Evolutionary conservation across 2,329 filamentous ascomycete species (phyloP).

Genomic region (Exophiala alcalophila): DNA sequence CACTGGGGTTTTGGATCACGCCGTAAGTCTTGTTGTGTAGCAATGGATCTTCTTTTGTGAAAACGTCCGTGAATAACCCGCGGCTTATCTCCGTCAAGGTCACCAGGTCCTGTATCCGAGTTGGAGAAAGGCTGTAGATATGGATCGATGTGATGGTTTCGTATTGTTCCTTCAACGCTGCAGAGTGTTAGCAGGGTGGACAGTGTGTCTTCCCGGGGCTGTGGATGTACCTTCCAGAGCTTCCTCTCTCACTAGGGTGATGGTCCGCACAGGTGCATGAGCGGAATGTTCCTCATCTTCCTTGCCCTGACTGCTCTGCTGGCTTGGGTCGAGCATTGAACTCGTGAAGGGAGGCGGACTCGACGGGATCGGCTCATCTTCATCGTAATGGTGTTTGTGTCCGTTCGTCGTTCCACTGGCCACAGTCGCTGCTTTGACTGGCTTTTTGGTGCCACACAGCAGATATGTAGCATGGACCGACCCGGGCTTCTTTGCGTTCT

Average conservation of each 20-base stretch:
- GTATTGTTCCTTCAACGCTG: constrained; percentile 67
- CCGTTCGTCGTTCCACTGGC: constrained; percentile 19
- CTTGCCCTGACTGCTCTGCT: constrained; percentile 57
- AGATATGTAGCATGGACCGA: constrained; percentile 92
- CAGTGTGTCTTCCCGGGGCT: constrained; percentile 5
- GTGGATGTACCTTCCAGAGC: constrained; percentile 60
- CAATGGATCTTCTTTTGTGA: constrained; percentile 58
- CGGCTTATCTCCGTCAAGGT: constrained; percentile 67
- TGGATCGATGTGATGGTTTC: constrained; percentile 75
- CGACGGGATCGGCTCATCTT: constrained; percentile 62
- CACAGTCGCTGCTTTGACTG: constrained; percentile 28
- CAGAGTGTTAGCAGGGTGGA: constrained; percentile 3
- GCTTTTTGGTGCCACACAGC: constrained; percentile 65
- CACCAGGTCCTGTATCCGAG: constrained; percentile 68
- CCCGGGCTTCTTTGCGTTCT: constrained; percentile 70
- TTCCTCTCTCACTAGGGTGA: constrained; percentile 70
- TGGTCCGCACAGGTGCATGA: constrained; percentile 53
- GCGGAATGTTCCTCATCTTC: constrained; percentile 53
- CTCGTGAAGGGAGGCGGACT: constrained; percentile 59
- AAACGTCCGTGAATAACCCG: constrained; percentile 55
- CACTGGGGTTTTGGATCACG: constrained; percentile 69
- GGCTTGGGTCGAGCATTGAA: constrained; percentile 28
- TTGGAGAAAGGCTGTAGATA: constrained; percentile 77
- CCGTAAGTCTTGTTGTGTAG: constrained; percentile 64
- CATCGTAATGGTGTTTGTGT: constrained; percentile 55